Conservation (phyloP, 208 protist species). For the Acanthamoeba castellanii region DNA sequence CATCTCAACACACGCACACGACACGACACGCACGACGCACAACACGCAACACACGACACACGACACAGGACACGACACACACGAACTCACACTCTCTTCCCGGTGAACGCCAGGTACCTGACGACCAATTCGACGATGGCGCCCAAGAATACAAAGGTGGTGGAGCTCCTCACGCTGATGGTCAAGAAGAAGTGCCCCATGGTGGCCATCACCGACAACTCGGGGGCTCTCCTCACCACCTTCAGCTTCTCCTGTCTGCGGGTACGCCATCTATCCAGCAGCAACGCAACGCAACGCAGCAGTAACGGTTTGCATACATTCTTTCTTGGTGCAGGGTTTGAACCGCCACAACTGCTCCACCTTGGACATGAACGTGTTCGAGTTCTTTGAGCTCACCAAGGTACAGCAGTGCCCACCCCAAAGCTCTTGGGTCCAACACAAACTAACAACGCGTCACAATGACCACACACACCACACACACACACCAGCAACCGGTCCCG, state of each 20-base stretch:
- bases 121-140: slow-evolving; percentile 39
- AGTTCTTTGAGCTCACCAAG: slow-evolving; percentile 53
- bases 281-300: too few species aligned
- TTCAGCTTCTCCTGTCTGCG: slow-evolving; percentile 32
- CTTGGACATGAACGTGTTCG: slow-evolving; percentile 40
- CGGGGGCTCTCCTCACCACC: slow-evolving; percentile 14
- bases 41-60: too few species aligned
- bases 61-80: too few species aligned
- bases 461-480: not conserved
- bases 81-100: too few species aligned
- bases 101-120: not conserved
- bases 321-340: not conserved
- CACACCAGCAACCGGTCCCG: slow-evolving; percentile 11
- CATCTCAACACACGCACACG: not conserved
- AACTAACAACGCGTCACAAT: too few species aligned
- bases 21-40: too few species aligned
- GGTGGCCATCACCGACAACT: slow-evolving; percentile 44
- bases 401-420: not conserved
- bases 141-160: slow-evolving; percentile 33
- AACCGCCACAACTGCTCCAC: slow-evolving; percentile 12
- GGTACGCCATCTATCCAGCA: not conserved
- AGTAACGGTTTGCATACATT: too few species aligned
- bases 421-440: not conserved
- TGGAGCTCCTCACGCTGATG: slow-evolving; percentile 28
- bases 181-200: slow-evolving; percentile 54